Evolutionary conservation across 2,329 filamentous ascomycete species (phyloP).

Genomic region (Shiraia bambusicola): DNA sequence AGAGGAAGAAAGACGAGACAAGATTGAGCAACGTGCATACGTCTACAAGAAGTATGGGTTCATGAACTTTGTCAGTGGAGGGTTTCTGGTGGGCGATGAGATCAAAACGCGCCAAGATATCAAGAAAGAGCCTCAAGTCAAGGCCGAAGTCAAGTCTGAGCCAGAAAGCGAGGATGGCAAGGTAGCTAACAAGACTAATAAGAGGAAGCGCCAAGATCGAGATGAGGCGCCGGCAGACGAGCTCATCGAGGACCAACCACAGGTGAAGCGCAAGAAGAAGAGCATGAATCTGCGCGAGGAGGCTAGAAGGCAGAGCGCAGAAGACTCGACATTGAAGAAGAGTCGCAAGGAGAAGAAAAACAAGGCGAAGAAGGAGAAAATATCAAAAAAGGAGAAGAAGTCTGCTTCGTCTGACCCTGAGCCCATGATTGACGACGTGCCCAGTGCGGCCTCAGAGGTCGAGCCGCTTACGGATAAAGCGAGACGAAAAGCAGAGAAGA

Average conservation of each 20-base stretch:
- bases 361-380: slow-evolving; percentile 29
- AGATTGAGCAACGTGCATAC: slow-evolving; percentile 72
- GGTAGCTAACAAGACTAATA: slow-evolving; percentile 31
- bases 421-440: slow-evolving; percentile 19
- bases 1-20: slow-evolving; percentile 67
- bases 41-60: slow-evolving; percentile 73
- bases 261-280: slow-evolving; percentile 43
- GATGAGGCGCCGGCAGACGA: slow-evolving; percentile 33
- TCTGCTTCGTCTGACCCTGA: slow-evolving; percentile 22
- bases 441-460: slow-evolving; percentile 18
- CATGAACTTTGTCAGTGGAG: slow-evolving; percentile 87
- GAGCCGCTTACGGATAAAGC: slow-evolving; percentile 48
- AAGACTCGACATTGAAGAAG: slow-evolving; percentile 28
- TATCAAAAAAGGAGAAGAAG: slow-evolving; percentile 31
- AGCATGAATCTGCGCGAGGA: slow-evolving; percentile 36
- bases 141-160: slow-evolving; percentile 45
- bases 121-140: slow-evolving; percentile 38
- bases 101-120: slow-evolving; percentile 50
- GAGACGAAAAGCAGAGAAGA: slow-evolving; percentile 46
- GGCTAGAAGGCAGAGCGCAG: slow-evolving; percentile 23
- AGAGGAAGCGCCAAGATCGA: slow-evolving; percentile 36
- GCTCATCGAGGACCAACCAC: slow-evolving; percentile 30
- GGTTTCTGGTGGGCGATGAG: slow-evolving; percentile 65
- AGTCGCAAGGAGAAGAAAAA: slow-evolving; percentile 40
- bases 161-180: slow-evolving; percentile 36